Conservation (phyloP, 805 yeast species). For the Suhomyces emberorum region DNA sequence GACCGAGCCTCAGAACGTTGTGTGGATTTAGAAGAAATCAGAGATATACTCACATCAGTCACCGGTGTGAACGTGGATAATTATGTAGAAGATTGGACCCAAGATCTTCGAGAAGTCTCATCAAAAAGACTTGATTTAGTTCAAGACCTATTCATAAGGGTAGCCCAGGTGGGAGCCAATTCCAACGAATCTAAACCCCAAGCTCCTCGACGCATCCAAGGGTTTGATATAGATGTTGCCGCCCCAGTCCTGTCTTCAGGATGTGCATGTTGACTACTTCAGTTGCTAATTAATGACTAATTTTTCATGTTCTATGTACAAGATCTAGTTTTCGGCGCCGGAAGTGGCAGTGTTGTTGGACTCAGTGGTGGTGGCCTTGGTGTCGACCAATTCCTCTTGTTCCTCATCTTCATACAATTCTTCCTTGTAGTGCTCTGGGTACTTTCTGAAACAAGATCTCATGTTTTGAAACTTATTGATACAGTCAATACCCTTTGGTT, state of each 20-base stretch:
- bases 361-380: slow-evolving; percentile 3
- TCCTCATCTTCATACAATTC: slow-evolving; percentile 74
- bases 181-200: slow-evolving; percentile 6
- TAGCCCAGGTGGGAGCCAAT: slow-evolving; percentile 33
- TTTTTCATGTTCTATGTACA: slow-evolving; percentile 6
- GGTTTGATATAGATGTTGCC: slow-evolving; percentile 32
- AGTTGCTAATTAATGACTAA: background rate
- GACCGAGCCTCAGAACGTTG: slow-evolving; percentile 37
- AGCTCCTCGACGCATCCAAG: slow-evolving; percentile 16
- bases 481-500: slow-evolving; percentile 96
- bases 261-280: slow-evolving; percentile 18
- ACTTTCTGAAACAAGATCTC: slow-evolving; percentile 90
- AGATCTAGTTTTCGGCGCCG: background rate
- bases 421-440: slow-evolving; percentile 93
- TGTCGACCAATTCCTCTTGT: slow-evolving; percentile 6
- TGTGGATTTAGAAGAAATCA: slow-evolving; percentile 35
- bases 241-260: slow-evolving; percentile 8
- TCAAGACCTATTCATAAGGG: slow-evolving; percentile 32
- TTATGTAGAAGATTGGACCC: slow-evolving; percentile 32
- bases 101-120: slow-evolving; percentile 31
- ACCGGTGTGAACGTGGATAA: slow-evolving; percentile 17
- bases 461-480: slow-evolving; percentile 83
- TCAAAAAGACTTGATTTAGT: slow-evolving; percentile 31
- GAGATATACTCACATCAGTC: slow-evolving; percentile 26
- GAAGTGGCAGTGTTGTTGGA: background rate